Evolutionary conservation across 495 filamentous ascomycete species (phyloP), one percentile per base, ranked within the genome.

Genomic region (Hypoxylon cercidicola): DNA sequence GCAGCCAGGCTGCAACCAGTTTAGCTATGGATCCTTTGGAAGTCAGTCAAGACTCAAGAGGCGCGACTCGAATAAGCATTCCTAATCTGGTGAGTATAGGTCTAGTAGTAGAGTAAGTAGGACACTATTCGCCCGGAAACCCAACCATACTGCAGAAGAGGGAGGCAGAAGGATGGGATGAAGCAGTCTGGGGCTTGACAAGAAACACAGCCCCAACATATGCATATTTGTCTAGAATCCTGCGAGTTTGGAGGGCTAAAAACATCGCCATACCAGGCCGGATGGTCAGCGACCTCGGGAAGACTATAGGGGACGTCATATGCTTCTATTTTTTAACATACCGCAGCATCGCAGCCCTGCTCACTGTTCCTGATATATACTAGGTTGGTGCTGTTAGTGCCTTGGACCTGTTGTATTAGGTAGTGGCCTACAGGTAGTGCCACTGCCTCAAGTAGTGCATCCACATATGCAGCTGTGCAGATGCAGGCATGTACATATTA

Each of bases 311-410:
- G 45, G 45, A 66, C 56, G 63, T 61, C 56, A 66, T 60, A 41
- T 46, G 56, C 44, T 60, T 65, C 55, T 60, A 55, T 65, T 65
- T 65, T 55, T 59, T 19, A 40, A 54, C 37, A 23, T 32, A 23
- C 53, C 56, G 34, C 62, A 64, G 61, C 45, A 11, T 11, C 30
- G 30, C 30, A 32, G 30, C 30, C 37, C 37, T 16, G 12, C 13
- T 9, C 34, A 13, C 51, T 37, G 20, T 12, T 50, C 43, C 32
- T 32, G 40, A 53, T 39, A 25, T 9, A 41, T 7, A 58, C 20
- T 40, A 40, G 37, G 3, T 10, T 32, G 9, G 37, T 40, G 37
- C 37, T 32, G 30, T 32, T 32, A 11, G 30, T 32, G 30, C 9
- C 30, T 32, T 32, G 30, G 30, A 32, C 30, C 10, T 32, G 3